Percentiles rank a stretch among this genome's conserved stretches.
These are phyloP conservation scores for Strobilomyces echinocephalus DNA, from an alignment of 768 basidiomycete genomes.

Conservation along the genomic window DNA sequence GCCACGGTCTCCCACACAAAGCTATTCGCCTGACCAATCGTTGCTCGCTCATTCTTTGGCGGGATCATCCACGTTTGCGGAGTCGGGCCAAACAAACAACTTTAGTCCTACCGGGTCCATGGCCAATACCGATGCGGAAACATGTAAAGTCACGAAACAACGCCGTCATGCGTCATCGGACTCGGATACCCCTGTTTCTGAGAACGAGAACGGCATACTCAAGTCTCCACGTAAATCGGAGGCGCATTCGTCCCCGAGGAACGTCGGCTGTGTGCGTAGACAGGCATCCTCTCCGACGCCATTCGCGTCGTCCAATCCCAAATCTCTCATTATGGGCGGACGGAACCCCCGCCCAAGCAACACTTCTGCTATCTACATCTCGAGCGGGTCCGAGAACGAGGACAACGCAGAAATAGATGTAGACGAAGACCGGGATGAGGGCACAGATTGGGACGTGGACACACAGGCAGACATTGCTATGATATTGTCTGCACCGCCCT, in stretches of 20 bases:
- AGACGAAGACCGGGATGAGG: not conserved
- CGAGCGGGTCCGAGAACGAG: constrained; percentile 27
- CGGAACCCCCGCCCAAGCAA: constrained; percentile 10
- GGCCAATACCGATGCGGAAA: not conserved
- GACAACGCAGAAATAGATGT: not conserved
- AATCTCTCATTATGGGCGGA: not conserved
- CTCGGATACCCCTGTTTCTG: not conserved
- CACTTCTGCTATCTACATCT: constrained; percentile 21
- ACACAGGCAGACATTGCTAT: constrained; percentile 20
- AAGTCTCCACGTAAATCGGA: constrained; percentile 27
- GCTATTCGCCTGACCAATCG: constrained; percentile 7
- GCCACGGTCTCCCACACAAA: constrained; percentile 20
- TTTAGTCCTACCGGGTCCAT: constrained; percentile 13
- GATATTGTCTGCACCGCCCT: constrained; percentile 26
- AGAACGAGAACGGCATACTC: constrained; percentile 5
- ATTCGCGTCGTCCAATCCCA: not conserved
- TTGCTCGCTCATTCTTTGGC: not conserved
- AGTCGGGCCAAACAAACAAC: not conserved
- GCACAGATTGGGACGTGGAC: constrained; percentile 4
- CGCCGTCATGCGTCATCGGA: constrained; percentile 1
- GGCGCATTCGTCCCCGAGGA: constrained; percentile 24
- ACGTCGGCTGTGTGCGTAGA: not conserved
- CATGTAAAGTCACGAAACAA: not conserved
- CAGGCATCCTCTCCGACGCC: constrained; percentile 15
- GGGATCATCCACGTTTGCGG: not conserved